Percentiles rank a stretch among this genome's conserved stretches.
Evolutionary conservation across 116 monocot genomes (phyloP).

Genomic region (Phalaenopsis hybrid): DNA sequence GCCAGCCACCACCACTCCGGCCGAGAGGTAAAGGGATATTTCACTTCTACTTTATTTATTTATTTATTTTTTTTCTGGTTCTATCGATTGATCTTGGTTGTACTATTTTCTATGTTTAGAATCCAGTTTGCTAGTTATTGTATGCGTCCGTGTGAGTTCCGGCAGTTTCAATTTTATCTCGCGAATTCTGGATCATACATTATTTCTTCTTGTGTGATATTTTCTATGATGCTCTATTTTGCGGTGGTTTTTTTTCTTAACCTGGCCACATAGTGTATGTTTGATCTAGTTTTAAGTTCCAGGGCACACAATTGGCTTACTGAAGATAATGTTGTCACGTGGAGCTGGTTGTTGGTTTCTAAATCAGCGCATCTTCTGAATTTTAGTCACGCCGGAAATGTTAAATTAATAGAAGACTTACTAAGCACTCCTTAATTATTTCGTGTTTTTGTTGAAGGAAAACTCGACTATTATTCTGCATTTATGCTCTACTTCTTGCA

Average conservation of each 20-base stretch:
- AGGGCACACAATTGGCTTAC: neutral
- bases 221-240: neutral
- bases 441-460: neutral
- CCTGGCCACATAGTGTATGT: neutral
- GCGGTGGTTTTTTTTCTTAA: neutral
- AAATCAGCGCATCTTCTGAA: neutral
- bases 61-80: neutral
- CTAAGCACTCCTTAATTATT: neutral
- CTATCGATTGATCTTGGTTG: neutral
- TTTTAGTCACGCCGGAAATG: neutral
- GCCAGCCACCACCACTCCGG: conserved; percentile 31
- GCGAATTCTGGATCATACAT: neutral
- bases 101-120: neutral
- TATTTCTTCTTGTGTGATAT: too few species aligned
- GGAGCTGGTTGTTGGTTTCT: neutral
- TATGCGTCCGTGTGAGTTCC: neutral
- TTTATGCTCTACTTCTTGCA: too few species aligned
- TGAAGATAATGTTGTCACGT: neutral
- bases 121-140: neutral
- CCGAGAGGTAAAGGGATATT: conserved; percentile 23
- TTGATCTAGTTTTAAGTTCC: neutral
- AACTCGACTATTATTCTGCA: neutral
- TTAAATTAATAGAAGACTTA: neutral
- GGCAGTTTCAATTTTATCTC: neutral
- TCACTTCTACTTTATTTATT: neutral